Evolutionary conservation across 2,329 filamentous ascomycete genomes (phyloP), one percentile per base, ranked within the genome.

Genomic region (Colletotrichum sp.): DNA sequence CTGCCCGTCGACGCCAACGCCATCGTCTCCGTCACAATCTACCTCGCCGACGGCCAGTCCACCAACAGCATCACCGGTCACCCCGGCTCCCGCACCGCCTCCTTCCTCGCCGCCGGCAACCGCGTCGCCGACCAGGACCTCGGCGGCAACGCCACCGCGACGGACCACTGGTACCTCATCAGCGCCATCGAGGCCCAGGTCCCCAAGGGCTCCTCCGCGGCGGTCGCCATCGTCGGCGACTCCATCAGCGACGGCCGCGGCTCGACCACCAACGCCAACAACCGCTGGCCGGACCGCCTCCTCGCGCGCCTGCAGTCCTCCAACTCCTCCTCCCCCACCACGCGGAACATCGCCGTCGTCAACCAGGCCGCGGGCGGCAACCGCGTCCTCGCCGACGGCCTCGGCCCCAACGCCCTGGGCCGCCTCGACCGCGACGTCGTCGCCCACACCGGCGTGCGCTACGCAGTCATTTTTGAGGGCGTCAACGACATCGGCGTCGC

Each of bases 321-420:
- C 43, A 51, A 51, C 43, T 8, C 43, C 11, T 51, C 43, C 2
- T 21, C 43, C 3, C 3, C n/a, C n/a, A 12, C 1, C 8, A 86
- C 84, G 15, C 76, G 77, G 5, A 77, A 82, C 54, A 85, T 91
- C 66, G 84, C 86, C 8, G 80, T 92, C 36, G 81, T 88, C 71
- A 93, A 93, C 81, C 86, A 92, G 79, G 91, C 90, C 8, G 91
- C 91, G 0, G 91, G 91, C 51, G 91, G 91, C 1, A 93, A 93
- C 80, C 84, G 90, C 13, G 84, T 93, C 16, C 85, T 93, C 2
- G 81, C 84, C 18, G 90, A 92, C 76, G 88, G 90, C 1, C 82
- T 91, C 1, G 91, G 91, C 0, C 91, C 91, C 11, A 90, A 88
- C 75, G 88, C 87, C 0, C 82, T 91, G 5, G 84, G 86, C 11